phyloP scores from a whole-genome alignment of 1,284 basidiomycete genomes.

The Ceratobasidium sp. region DNA sequence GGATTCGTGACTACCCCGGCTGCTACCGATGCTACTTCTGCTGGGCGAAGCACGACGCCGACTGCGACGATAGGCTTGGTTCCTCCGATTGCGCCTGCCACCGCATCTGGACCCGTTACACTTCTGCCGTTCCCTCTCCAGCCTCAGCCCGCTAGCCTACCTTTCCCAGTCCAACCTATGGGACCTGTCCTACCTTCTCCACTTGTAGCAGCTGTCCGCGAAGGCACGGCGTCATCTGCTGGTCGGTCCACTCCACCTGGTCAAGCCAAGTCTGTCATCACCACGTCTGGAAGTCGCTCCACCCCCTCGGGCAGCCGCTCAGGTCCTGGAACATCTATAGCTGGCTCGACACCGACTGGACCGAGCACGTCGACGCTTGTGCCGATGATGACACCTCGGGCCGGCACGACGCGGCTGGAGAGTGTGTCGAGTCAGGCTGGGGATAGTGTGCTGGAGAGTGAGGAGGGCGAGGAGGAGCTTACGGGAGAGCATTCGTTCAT shows the following conservation, averaged over 20 bases:
- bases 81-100: slow-evolving; percentile 13
- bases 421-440: slow-evolving; percentile 9
- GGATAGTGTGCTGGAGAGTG: slow-evolving; percentile 12
- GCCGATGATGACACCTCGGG: slow-evolving; percentile 27
- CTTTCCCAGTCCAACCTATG: slow-evolving; percentile 4
- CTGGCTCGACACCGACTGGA: slow-evolving; percentile 25
- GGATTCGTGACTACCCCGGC: slow-evolving; percentile 37
- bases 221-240: slow-evolving; percentile 20
- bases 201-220: slow-evolving; percentile 20
- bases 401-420: slow-evolving; percentile 13
- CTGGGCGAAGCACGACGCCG: not conserved
- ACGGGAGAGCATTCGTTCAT: slow-evolving; percentile 51
- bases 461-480: slow-evolving; percentile 42
- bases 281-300: slow-evolving; percentile 12
- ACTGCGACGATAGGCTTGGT: not conserved
- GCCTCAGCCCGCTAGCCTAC: slow-evolving; percentile 1
- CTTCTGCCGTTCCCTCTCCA: slow-evolving; percentile 26
- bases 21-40: slow-evolving; percentile 27
- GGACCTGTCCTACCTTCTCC: slow-evolving; percentile 13
- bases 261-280: not conserved
- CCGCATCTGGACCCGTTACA: slow-evolving; percentile 39
- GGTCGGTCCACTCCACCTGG: not conserved
- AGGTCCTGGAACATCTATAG: slow-evolving; percentile 7
- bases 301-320: not conserved
- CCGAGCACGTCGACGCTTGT: slow-evolving; percentile 36